These are phyloP conservation scores for Neoboletus magnificus DNA, from an alignment of 768 basidiomycete genomes.

Conservation along the genomic window DNA sequence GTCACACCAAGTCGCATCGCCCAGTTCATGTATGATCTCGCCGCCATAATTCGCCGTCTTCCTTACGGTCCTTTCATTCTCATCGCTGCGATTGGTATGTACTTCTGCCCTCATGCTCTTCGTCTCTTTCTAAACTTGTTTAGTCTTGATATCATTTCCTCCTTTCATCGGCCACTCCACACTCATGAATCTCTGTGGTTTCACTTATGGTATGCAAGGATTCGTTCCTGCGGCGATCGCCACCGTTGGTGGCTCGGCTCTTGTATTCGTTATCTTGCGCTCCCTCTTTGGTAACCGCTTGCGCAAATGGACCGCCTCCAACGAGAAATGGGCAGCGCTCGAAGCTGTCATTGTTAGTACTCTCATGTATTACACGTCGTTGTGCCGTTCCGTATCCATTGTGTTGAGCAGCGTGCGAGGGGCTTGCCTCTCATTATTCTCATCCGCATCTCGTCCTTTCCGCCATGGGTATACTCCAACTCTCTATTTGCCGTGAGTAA, in stretches of 20 bases:
- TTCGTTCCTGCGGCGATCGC: conserved; percentile 60
- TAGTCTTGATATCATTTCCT: conserved; percentile 31
- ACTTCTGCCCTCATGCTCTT: conserved; percentile 53
- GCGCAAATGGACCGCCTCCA: conserved; percentile 56
- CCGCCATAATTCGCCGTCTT: conserved; percentile 56
- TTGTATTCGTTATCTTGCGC: conserved; percentile 61
- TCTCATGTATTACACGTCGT: not conserved
- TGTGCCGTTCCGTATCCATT: not conserved
- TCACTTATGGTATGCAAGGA: conserved; percentile 79
- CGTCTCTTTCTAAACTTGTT: conserved; percentile 29
- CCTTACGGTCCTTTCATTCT: conserved; percentile 64
- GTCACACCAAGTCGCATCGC: conserved; percentile 64
- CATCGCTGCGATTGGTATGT: conserved; percentile 49
- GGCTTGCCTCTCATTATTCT: conserved; percentile 81
- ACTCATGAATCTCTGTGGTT: conserved; percentile 64
- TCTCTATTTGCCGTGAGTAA: conserved; percentile 67
- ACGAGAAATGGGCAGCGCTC: conserved; percentile 74
- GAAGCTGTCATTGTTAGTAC: conserved; percentile 66
- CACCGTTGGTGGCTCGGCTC: conserved; percentile 62
- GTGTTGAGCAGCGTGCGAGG: conserved; percentile 52
- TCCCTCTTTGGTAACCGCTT: conserved; percentile 54
- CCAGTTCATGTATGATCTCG: conserved; percentile 68
- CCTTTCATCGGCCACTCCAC: conserved; percentile 31
- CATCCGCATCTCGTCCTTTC: conserved; percentile 77
- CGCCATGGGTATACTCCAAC: conserved; percentile 88